phyloP scores from a whole-genome alignment of 176 grass and related monocot genomes.

The Coix lacrymajobi region DNA sequence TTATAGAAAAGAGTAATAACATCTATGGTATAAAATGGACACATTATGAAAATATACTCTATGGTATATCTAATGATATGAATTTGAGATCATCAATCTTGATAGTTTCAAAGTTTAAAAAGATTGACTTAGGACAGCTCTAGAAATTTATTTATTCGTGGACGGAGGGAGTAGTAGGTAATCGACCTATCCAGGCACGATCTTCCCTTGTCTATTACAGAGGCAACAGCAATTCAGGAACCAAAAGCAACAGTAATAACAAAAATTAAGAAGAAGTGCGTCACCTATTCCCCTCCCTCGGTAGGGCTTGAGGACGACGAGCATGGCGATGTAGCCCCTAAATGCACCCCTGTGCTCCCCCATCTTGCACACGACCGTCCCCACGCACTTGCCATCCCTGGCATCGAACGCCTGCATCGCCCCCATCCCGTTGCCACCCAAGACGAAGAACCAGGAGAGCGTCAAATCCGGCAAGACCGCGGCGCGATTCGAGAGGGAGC shows the following conservation, averaged over 20 bases:
- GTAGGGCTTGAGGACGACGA: conserved; percentile 89
- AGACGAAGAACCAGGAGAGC: conserved; percentile 5
- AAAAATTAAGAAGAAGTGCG: background rate
- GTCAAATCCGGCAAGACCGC: background rate
- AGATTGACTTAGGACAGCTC: too few relatives aligned
- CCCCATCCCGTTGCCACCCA: background rate
- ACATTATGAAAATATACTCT: too few relatives aligned
- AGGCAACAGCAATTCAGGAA: background rate
- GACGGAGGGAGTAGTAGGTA: too few relatives aligned
- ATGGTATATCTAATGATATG: too few relatives aligned
- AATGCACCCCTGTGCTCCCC: conserved; percentile 73
- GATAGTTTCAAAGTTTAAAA: too few relatives aligned
- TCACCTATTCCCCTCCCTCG: conserved; percentile 86
- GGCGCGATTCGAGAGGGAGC: background rate
- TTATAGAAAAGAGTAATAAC: too few relatives aligned
- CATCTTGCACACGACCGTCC: conserved; percentile 97
- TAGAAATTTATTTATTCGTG: too few relatives aligned
- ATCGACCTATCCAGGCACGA: background rate
- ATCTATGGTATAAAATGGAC: too few relatives aligned
- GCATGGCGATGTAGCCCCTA: conserved; percentile 93
- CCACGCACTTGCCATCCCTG: conserved; percentile 69
- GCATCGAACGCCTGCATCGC: conserved; percentile 39
- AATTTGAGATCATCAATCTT: too few relatives aligned
- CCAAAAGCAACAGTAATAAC: background rate
- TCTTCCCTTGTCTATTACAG: background rate